Conservation (phyloP, 495 filamentous ascomycete genomes). For the Penicillium roqueforti region DNA sequence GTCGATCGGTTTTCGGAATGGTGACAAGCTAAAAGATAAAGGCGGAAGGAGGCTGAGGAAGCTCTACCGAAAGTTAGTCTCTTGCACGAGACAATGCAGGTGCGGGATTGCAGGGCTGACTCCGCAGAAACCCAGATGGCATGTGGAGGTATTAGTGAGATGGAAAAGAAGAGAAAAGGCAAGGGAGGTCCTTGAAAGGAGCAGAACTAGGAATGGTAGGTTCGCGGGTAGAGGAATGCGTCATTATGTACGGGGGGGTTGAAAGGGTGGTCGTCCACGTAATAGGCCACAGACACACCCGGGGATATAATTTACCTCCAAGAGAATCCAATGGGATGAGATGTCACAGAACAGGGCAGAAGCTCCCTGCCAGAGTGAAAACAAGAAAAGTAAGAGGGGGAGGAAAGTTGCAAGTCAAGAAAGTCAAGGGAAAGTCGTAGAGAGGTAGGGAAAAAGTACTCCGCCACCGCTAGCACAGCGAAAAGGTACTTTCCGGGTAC, state of each 20-base stretch:
- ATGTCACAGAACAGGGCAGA: not conserved
- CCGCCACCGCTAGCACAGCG: conserved; percentile 23
- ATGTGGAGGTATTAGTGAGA: conserved; percentile 20
- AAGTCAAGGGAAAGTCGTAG: not conserved
- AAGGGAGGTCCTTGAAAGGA: conserved; percentile 16
- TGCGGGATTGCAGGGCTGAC: conserved; percentile 17
- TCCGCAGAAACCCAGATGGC: conserved; percentile 17
- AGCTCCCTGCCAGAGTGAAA: not conserved
- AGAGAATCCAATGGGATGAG: not conserved
- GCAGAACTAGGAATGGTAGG: conserved; percentile 14
- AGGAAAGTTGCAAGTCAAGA: not conserved
- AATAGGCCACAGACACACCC: not conserved
- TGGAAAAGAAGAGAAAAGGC: conserved; percentile 10
- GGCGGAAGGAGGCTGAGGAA: conserved; percentile 10
- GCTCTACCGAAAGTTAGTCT: conserved; percentile 25
- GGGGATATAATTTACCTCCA: conserved; percentile 5
- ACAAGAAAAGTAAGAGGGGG: conserved; percentile 5
- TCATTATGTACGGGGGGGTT: conserved; percentile 36
- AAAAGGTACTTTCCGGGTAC: conserved; percentile 17
- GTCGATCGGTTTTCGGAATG: conserved; percentile 1
- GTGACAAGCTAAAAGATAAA: conserved; percentile 1
- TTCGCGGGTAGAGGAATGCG: conserved; percentile 34
- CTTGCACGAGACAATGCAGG: conserved; percentile 6
- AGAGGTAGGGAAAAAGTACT: conserved; percentile 20
- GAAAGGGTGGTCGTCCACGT: conserved; percentile 13